Conservation (phyloP, 2,329 filamentous ascomycete genomes). For the Fusarium fujikuroi region DNA sequence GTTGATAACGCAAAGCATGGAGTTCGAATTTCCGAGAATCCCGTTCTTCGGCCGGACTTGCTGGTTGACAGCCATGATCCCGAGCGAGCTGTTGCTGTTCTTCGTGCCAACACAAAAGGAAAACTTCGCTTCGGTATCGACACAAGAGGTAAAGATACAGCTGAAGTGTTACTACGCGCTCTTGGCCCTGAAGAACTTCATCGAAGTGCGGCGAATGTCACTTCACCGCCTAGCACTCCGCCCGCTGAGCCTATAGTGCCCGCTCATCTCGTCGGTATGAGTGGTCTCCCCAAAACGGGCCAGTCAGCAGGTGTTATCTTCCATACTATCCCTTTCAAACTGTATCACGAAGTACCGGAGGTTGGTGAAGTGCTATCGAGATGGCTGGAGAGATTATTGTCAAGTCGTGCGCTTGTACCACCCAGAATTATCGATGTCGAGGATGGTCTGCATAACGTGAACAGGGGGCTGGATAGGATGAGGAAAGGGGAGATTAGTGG, state of each 20-base stretch:
- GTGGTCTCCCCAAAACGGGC: slow-evolving; percentile 70
- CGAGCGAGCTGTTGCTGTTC: slow-evolving; percentile 71
- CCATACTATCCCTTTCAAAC: slow-evolving; percentile 78
- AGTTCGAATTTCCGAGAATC: slow-evolving; percentile 61
- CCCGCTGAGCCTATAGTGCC: slow-evolving; percentile 36
- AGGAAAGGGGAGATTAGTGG: slow-evolving; percentile 73
- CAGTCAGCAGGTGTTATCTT: slow-evolving; percentile 59
- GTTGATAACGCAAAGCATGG: slow-evolving; percentile 76
- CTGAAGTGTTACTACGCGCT: slow-evolving; percentile 61
- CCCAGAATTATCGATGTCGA: slow-evolving; percentile 74
- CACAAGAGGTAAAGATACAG: slow-evolving; percentile 72
- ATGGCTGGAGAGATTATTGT: slow-evolving; percentile 76
- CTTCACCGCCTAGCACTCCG: slow-evolving; percentile 55
- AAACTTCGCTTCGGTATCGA: slow-evolving; percentile 75
- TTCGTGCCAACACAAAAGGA: slow-evolving; percentile 66
- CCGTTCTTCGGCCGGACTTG: slow-evolving; percentile 64
- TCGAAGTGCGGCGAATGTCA: slow-evolving; percentile 40
- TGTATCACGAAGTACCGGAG: slow-evolving; percentile 75
- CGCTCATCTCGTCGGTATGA: slow-evolving; percentile 73
- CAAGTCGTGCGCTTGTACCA: slow-evolving; percentile 61
- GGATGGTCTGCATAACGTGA: slow-evolving; percentile 73
- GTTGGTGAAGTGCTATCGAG: slow-evolving; percentile 70
- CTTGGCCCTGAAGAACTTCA: slow-evolving; percentile 55
- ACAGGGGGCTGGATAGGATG: slow-evolving; percentile 73
- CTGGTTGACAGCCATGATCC: slow-evolving; percentile 76